A percentile compares a stretch with the other conserved stretches of the same genome.
Evolutionary conservation across 495 filamentous ascomycete species (phyloP).

Genomic region (Aspergillus heteromorphus): DNA sequence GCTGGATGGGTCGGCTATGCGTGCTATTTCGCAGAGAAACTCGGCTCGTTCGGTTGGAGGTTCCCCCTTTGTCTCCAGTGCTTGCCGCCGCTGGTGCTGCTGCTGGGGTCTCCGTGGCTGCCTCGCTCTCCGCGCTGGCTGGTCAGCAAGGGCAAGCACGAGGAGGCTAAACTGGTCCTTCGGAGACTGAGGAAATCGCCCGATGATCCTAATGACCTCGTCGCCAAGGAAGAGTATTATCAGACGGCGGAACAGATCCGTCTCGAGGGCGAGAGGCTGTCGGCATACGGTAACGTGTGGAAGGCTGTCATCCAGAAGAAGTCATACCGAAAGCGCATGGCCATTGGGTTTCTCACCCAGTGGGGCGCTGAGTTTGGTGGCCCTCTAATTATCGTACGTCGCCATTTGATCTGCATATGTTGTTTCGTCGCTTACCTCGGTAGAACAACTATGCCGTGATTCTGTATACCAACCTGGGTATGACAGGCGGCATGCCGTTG

Average conservation of each 20-base stretch:
- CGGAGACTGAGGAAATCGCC: constrained; percentile 24
- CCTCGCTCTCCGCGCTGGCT: constrained; percentile 45
- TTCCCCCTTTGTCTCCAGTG: constrained; percentile 42
- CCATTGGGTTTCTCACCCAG: constrained; percentile 37
- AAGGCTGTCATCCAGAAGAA: constrained; percentile 35
- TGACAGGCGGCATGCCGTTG: constrained; percentile 40
- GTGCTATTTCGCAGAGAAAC: constrained; percentile 33
- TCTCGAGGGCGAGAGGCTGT: constrained; percentile 28
- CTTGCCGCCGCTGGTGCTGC: constrained; percentile 33
- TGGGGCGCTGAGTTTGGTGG: constrained; percentile 36
- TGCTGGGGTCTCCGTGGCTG: constrained; percentile 33
- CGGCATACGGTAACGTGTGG: constrained; percentile 23
- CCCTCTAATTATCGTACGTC: constrained; percentile 33
- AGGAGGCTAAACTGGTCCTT: constrained; percentile 33
- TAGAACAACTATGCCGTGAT: constrained; percentile 47
- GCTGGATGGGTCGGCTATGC: constrained; percentile 40
- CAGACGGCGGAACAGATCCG: constrained; percentile 36
- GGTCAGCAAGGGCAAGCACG: constrained; percentile 31
- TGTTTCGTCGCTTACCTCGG: constrained; percentile 2
- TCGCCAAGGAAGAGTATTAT: constrained; percentile 33
- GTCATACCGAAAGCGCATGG: constrained; percentile 39
- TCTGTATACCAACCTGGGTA: constrained; percentile 43
- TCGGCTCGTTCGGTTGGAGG: constrained; percentile 39
- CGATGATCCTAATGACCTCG: constrained; percentile 27
- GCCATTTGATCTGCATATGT: not conserved